These are phyloP conservation scores for Thalassiosira mediterranea DNA, from an alignment of 352 stramenopile genomes.

Conservation along the genomic window DNA sequence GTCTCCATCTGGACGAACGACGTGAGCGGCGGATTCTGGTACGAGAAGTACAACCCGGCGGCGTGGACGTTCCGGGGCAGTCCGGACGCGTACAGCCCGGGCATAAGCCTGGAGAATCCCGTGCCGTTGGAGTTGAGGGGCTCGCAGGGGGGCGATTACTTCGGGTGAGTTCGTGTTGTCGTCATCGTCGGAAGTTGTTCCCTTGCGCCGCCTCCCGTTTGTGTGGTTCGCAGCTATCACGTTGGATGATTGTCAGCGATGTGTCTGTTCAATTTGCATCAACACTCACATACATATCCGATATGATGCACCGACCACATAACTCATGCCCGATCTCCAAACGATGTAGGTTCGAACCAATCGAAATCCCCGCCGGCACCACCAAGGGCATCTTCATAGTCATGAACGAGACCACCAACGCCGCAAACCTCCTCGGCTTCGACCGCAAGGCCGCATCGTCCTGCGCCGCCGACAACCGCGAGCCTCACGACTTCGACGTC, in stretches of 20 bases:
- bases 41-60: conserved; percentile 39
- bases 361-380: conserved; percentile 19
- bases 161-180: conserved; percentile 19
- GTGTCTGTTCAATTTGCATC: background rate
- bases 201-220: too few relatives aligned
- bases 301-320: background rate
- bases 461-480: background rate
- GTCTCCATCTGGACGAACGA: conserved; percentile 23
- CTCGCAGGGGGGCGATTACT: conserved; percentile 9
- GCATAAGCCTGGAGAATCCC: conserved; percentile 19
- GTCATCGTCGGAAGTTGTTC: too few relatives aligned
- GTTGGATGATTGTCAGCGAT: background rate
- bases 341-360: conserved; percentile 30
- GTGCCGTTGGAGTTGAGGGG: conserved; percentile 8
- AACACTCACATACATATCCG: background rate
- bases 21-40: conserved; percentile 34
- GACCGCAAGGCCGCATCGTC: conserved; percentile 8
- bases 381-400: conserved; percentile 31
- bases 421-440: conserved; percentile 38
- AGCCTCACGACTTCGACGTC: conserved; percentile 16
- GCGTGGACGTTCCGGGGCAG: conserved; percentile 23
- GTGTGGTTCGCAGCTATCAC: too few relatives aligned
- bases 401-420: conserved; percentile 6
- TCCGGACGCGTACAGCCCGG: conserved; percentile 20
- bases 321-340: background rate